These are phyloP conservation scores for Melampsora larici-populina DNA, from an alignment of 1,284 basidiomycete genomes.

Conservation along the genomic window DNA sequence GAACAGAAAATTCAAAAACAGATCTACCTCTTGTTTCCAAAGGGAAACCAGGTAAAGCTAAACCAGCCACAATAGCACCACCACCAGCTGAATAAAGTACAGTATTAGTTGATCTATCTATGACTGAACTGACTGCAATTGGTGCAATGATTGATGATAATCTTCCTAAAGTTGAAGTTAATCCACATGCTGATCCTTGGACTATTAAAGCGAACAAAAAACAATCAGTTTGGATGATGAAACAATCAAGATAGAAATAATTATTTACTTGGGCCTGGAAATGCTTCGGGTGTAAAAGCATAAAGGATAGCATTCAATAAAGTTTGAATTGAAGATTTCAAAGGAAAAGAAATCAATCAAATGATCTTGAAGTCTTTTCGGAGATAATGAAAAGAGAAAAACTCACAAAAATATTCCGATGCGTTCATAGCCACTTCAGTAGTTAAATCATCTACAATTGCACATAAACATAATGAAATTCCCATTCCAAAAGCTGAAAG, in stretches of 20 bases:
- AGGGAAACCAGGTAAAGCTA: background rate
- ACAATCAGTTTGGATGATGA: background rate
- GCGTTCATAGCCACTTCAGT: conserved; percentile 6
- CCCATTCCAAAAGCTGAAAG: background rate
- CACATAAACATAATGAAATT: conserved; percentile 3
- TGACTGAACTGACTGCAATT: background rate
- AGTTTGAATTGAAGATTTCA: background rate
- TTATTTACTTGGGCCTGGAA: background rate
- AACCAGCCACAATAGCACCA: background rate
- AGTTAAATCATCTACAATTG: background rate
- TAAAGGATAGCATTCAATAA: conserved; percentile 1
- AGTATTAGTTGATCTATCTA: background rate
- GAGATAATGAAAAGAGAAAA: no score
- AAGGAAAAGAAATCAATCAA: background rate
- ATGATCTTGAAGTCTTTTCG: no score
- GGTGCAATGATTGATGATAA: conserved; percentile 2
- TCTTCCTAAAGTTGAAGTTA: conserved; percentile 4
- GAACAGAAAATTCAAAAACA: background rate
- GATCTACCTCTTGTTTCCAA: background rate
- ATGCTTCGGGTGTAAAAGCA: conserved; percentile 6
- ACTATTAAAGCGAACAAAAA: background rate
- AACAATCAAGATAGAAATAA: background rate
- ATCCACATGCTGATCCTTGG: background rate
- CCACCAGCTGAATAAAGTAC: conserved; percentile 2
- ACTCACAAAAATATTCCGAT: conserved; percentile 1